Base-by-base conservation (phyloP, 2,329 filamentous ascomycete genomes). In the Mycocentrospora acerina region DNA sequence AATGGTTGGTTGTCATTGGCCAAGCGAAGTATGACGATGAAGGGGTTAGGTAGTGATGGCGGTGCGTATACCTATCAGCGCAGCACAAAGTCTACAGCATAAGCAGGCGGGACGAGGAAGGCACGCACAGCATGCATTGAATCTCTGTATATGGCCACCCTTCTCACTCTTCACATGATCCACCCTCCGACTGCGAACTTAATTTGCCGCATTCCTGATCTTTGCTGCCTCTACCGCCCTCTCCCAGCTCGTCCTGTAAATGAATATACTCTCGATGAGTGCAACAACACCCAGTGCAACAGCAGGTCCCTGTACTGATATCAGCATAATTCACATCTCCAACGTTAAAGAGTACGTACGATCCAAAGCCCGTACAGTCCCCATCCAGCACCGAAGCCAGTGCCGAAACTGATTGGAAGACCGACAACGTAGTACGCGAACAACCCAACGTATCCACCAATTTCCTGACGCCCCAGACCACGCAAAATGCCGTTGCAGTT, bases 381-480 rank as follows among this genome's bases (percentile, higher is more conserved):
- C 89, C 86, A 94, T 14, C 76, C 76, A 0, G 90, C 70, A 0
- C 82, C 85, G 64, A 97, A 95, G 0, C 83, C 86, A 0, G 86
- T 80, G 4, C 79, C 81, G 51, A 96, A 85, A 26, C 85, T 88
- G 24, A 95, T 80, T 0, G 93, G 91, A 67, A 97, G 75, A 0
- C 88, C 91, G 17, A 97, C 77, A 13, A 80, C 72, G 67, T 97
- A 98, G 71, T 96, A 96, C 15, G 85, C 84, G 33, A 89, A 80
- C 2, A 97, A 70, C 58, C 93, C 94, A 7, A 90, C 83, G 55
- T 91, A 95, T 0, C 91, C 90, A 10, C 91, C 91, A 40, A 97
- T 83, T 48, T 89, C 83, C 67, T 97, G 91, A 41, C 87, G 81
- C 3, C 93, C 93, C 12, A 97, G 79, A 10, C 91, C 91, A 28